Evolutionary conservation across 2,329 filamentous ascomycete genomes (phyloP).

Genomic region (Colletotrichum kahawae): DNA sequence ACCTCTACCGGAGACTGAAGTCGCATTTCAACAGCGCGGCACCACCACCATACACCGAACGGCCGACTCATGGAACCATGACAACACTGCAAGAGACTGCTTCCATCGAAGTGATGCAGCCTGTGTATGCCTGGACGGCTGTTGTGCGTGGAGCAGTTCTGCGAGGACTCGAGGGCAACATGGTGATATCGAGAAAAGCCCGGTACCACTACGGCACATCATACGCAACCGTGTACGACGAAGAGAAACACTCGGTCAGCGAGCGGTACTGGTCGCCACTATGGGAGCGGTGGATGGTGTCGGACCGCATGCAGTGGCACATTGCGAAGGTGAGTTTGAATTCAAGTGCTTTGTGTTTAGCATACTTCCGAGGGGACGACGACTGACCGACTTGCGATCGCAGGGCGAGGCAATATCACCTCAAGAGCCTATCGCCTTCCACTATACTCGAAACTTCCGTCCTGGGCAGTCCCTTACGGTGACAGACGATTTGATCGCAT

Average conservation of each 20-base stretch:
- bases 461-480: conserved; percentile 79
- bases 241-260: conserved; percentile 72
- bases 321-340: conserved; percentile 70
- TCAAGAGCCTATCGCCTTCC: conserved; percentile 77
- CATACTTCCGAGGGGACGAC: not conserved
- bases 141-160: conserved; percentile 80
- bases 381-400: not conserved
- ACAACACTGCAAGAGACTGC: conserved; percentile 52
- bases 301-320: conserved; percentile 85
- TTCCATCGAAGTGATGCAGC: conserved; percentile 81
- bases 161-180: conserved; percentile 76
- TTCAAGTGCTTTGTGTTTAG: not conserved
- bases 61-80: conserved; percentile 68
- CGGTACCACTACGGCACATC: conserved; percentile 82
- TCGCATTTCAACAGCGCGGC: conserved; percentile 66
- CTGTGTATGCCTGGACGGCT: conserved; percentile 81
- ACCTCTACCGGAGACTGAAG: conserved; percentile 75
- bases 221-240: conserved; percentile 82
- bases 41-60: conserved; percentile 69
- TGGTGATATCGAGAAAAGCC: conserved; percentile 77
- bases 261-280: conserved; percentile 82
- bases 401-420: conserved; percentile 78
- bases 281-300: conserved; percentile 85
- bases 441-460: conserved; percentile 85
- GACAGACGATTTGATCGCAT: conserved; percentile 81